Percentiles rank a stretch among this genome's conserved stretches.
Conservation (phyloP, 345 rosid genomes). For the Pugionium cornutum region DNA sequence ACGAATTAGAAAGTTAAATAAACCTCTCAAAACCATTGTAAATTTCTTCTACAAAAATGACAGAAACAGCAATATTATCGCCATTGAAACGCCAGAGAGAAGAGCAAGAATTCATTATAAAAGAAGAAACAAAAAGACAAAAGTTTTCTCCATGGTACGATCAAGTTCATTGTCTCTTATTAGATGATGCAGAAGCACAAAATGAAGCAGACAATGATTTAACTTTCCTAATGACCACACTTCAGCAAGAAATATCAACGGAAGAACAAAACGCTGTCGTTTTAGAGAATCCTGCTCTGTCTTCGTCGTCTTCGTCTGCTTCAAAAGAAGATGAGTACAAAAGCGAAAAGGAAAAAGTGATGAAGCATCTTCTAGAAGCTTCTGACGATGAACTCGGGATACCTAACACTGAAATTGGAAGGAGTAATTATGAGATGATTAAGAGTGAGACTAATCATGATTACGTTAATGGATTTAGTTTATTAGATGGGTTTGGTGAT, state of each 20-base stretch:
- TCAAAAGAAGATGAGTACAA: slow-evolving; percentile 37
- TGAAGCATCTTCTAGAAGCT: slow-evolving; percentile 78
- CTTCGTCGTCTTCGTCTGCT: slow-evolving; percentile 28
- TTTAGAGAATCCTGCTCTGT: slow-evolving; percentile 11
- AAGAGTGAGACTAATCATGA: slow-evolving; percentile 29
- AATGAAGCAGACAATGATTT: slow-evolving; percentile 54
- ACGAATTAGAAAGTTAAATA: background rate
- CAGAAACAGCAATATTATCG: slow-evolving; percentile 40
- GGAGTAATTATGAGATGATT: slow-evolving; percentile 25
- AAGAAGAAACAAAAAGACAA: slow-evolving; percentile 50
- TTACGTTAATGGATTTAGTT: slow-evolving; percentile 34
- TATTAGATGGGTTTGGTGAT: slow-evolving; percentile 49
- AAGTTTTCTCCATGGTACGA: slow-evolving; percentile 45
- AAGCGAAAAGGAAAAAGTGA: slow-evolving; percentile 55
- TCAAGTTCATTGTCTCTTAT: slow-evolving; percentile 44
- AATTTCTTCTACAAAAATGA: slow-evolving; percentile 37
- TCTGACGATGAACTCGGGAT: slow-evolving; percentile 93
- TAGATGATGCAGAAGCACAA: slow-evolving; percentile 54
- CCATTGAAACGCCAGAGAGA: slow-evolving; percentile 61
- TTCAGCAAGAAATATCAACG: slow-evolving; percentile 54
- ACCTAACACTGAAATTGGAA: slow-evolving; percentile 48
- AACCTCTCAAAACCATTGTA: background rate
- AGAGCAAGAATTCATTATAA: slow-evolving; percentile 39
- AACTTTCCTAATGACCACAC: slow-evolving; percentile 55
- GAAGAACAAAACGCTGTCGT: slow-evolving; percentile 30